A percentile compares a stretch with the other conserved stretches of the same genome.
Conservation (phyloP, 441 rosid genomes). For the Flueggea neowawraea region DNA sequence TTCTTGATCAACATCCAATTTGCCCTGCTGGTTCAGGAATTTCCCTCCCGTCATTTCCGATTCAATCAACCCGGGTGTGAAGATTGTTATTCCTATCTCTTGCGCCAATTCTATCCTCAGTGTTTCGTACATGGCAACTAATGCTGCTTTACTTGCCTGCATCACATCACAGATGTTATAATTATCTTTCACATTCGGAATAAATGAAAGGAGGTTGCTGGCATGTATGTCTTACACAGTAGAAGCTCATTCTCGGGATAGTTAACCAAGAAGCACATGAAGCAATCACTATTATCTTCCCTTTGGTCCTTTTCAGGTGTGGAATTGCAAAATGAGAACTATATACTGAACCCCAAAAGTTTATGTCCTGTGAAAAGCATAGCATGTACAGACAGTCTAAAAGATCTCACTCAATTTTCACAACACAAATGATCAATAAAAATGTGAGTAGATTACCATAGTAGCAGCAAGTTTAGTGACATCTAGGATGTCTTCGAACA, state of each 20-base stretch:
- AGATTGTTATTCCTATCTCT: conserved; percentile 45
- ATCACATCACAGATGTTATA: not conserved
- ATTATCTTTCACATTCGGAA: not conserved
- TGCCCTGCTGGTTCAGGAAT: conserved; percentile 7
- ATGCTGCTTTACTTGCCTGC: conserved; percentile 61
- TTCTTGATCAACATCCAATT: not conserved
- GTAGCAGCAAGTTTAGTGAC: conserved; percentile 21
- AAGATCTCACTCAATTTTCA: too few relatives aligned
- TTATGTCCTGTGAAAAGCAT: conserved; percentile 22
- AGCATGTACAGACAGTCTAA: too few relatives aligned
- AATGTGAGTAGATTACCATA: conserved; percentile 15
- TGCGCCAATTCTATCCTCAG: conserved; percentile 40
- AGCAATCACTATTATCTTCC: conserved; percentile 33
- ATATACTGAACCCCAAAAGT: conserved; percentile 44
- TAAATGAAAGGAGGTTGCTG: not conserved
- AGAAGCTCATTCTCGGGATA: conserved; percentile 24
- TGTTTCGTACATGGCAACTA: conserved; percentile 42
- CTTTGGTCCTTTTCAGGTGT: conserved; percentile 28
- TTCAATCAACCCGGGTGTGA: conserved; percentile 33
- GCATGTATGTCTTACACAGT: conserved; percentile 21
- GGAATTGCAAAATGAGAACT: conserved; percentile 30
- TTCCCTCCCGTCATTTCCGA: conserved; percentile 32
- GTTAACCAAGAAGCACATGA: conserved; percentile 25
- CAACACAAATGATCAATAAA: too few relatives aligned
- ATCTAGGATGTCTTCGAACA: conserved; percentile 43